Percentiles rank a stretch among this genome's conserved stretches.
These are phyloP conservation scores for Penicillium subrubescens DNA, from an alignment of 495 filamentous ascomycete genomes.

Conservation along the genomic window DNA sequence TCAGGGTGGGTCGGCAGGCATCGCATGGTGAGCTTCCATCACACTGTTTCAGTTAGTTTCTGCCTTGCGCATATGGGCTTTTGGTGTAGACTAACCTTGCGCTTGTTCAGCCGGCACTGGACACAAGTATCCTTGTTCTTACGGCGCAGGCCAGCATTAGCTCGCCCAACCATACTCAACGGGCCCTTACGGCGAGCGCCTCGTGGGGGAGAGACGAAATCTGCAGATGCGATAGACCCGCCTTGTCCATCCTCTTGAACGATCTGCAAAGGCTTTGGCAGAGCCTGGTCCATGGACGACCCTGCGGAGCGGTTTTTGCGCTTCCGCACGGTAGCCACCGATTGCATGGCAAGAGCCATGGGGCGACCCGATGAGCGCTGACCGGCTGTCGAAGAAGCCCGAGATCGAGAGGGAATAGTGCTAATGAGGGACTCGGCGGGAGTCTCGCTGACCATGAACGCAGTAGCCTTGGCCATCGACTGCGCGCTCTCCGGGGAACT, in stretches of 20 bases:
- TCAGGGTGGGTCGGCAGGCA: conserved; percentile 49
- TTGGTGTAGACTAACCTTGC: conserved; percentile 37
- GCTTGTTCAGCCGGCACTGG: conserved; percentile 51
- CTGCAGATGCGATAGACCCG: conserved; percentile 50
- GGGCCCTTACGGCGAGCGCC: conserved; percentile 52
- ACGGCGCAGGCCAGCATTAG: conserved; percentile 48
- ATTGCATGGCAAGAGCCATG: conserved; percentile 40
- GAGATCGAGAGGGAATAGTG: conserved; percentile 32
- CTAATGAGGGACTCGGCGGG: conserved; percentile 35
- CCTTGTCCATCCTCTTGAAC: conserved; percentile 53
- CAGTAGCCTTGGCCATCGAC: conserved; percentile 34
- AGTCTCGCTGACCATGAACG: conserved; percentile 45
- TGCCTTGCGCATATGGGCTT: background rate
- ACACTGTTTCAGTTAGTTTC: conserved; percentile 35
- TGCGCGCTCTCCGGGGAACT: conserved; percentile 30
- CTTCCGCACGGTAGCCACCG: conserved; percentile 40
- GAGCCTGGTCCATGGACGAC: conserved; percentile 33
- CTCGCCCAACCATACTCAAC: conserved; percentile 45
- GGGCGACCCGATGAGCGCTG: conserved; percentile 33
- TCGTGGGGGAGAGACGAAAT: conserved; percentile 49
- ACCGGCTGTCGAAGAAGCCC: conserved; percentile 28
- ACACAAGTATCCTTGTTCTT: conserved; percentile 56
- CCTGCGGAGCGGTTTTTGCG: conserved; percentile 43
- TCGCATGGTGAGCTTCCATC: conserved; percentile 52
- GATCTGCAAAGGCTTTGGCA: conserved; percentile 45